Base-by-base conservation (phyloP, 2,329 filamentous ascomycete species). In the Rhexocercosporidium sp. region DNA sequence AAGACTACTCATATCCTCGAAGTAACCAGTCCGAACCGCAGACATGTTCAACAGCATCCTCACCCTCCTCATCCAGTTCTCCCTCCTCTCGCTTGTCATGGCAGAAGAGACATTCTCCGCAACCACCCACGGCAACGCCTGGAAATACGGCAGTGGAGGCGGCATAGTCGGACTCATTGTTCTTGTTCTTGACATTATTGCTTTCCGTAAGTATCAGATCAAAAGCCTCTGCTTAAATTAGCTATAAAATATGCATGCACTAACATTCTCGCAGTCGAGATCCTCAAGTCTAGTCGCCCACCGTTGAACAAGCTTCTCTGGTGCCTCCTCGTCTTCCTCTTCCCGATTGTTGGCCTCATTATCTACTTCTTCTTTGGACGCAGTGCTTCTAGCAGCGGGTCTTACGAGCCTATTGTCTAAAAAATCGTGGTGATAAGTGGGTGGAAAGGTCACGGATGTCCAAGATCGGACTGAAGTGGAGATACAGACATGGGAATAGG, bases 341-440 rank as follows among this genome's bases (percentile, higher is more conserved):
- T 90, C 80, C 88, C 88, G 6, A 80, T 90, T 59, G 76, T 86
- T 71, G 88, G 88, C 67, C 81, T 89, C 77, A 77, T 89, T 73
- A 78, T 89, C 77, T 90, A 90, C 79, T 90, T 82, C 75, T 78
- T 90, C 62, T 89, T 90, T 79, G 88, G 86, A 56, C 86, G 90
- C 78, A 85, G 87, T 61, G 79, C 81, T 47, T 79, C 82, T 31
- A 85, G 88, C 76, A 85, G 81, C 53, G 77, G 80, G 9, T 82
- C 82, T 22, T 89, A 89, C 73, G 86, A 89, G 77, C 77, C 84
- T 31, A 63, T 63, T 12, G 61, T 29, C 4, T 63, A 62, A 37
- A 47, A 1, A 20, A 22, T n/a, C 6, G n/a, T 20, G 5, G 49
- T 31, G 49, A 22, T 3, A n/a, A n/a, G n/a, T n/a, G n/a, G n/a